phyloP scores from a whole-genome alignment of 352 stramenopile species.

The Phytopythium litorale region DNA sequence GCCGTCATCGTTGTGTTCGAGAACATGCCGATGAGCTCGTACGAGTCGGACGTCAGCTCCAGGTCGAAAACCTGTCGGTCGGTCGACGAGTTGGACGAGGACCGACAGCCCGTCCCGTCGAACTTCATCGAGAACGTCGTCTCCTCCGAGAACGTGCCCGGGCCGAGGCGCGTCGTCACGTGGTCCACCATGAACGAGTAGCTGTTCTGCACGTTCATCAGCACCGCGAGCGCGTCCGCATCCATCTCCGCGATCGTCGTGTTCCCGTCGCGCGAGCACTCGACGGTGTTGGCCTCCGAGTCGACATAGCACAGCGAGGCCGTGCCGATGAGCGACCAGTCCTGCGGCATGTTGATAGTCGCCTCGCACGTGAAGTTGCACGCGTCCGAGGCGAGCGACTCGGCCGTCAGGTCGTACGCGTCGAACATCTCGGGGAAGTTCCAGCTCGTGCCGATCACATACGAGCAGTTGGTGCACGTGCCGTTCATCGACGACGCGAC shows the following conservation, averaged over 20 bases:
- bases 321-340: constrained; percentile 47
- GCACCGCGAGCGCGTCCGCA: constrained; percentile 20
- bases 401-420: constrained; percentile 50
- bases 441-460: constrained; percentile 49
- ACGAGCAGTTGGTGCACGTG: constrained; percentile 67
- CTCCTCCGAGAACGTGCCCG: constrained; percentile 54
- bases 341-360: constrained; percentile 43
- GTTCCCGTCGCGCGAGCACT: constrained; percentile 53
- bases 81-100: constrained; percentile 13
- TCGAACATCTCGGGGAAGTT: constrained; percentile 72
- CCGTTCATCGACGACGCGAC: constrained; percentile 55
- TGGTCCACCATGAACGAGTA: constrained; percentile 56
- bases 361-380: constrained; percentile 55
- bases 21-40: constrained; percentile 56
- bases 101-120: constrained; percentile 45
- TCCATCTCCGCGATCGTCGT: constrained; percentile 46
- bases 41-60: constrained; percentile 44
- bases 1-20: constrained; percentile 48
- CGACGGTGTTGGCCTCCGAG: constrained; percentile 15
- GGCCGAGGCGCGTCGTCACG: constrained; percentile 50
- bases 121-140: constrained; percentile 55
- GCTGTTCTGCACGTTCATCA: constrained; percentile 36
- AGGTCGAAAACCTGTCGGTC: constrained; percentile 55
- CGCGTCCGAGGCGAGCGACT: constrained; percentile 22
- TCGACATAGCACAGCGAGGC: constrained; percentile 33